Evolutionary conservation across 257 asterid species (phyloP).

Genomic region (Anisodus acutangulus): DNA sequence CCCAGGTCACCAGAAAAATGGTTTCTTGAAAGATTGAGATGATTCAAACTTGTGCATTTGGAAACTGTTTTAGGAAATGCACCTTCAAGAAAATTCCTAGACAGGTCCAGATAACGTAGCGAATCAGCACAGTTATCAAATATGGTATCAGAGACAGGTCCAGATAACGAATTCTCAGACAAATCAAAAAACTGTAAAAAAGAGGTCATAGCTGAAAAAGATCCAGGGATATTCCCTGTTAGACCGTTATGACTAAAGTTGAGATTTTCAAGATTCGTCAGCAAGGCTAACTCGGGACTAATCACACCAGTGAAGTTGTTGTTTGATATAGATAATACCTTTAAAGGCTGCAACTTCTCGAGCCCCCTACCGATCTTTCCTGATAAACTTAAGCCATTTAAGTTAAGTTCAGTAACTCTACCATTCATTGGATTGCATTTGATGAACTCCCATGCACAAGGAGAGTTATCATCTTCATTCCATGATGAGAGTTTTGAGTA

Average conservation of each 20-base stretch:
- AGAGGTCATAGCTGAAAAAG: conserved; percentile 49
- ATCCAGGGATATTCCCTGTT: conserved; percentile 56
- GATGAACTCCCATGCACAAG: conserved; percentile 80
- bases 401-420: conserved; percentile 59
- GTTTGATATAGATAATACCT: conserved; percentile 64
- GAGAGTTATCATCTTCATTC: conserved; percentile 80
- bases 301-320: conserved; percentile 71
- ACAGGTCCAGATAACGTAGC: conserved; percentile 59
- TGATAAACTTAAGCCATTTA: conserved; percentile 63
- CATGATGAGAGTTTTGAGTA: conserved; percentile 55
- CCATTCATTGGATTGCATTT: conserved; percentile 60
- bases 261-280: conserved; percentile 56
- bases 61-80: conserved; percentile 53
- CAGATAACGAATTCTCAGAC: conserved; percentile 66
- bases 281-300: conserved; percentile 51
- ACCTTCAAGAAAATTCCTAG: conserved; percentile 68
- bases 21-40: conserved; percentile 67
- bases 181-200: conserved; percentile 76
- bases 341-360: conserved; percentile 61
- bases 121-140: conserved; percentile 48
- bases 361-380: conserved; percentile 85
- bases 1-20: conserved; percentile 68
- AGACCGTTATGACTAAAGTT: conserved; percentile 69
- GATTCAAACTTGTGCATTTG: conserved; percentile 58
- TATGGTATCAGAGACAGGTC: conserved; percentile 54